Percentiles rank a stretch among this genome's conserved stretches.
Conservation (phyloP, 2,329 filamentous ascomycete species). For the Microcyclosporella mali region DNA sequence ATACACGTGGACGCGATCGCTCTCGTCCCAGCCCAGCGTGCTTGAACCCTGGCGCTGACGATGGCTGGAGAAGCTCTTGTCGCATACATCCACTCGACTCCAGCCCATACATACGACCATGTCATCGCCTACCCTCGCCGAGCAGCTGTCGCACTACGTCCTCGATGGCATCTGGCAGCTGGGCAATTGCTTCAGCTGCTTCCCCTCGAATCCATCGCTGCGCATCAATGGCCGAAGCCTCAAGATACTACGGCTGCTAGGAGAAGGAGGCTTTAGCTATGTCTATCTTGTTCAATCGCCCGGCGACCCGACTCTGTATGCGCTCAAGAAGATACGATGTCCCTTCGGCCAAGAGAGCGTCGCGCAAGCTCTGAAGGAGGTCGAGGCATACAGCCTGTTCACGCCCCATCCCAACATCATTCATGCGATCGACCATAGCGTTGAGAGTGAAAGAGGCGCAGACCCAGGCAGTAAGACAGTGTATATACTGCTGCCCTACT, state of each 20-base stretch:
- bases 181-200: slow-evolving; percentile 92
- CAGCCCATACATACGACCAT: slow-evolving; percentile 5
- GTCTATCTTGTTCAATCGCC: slow-evolving; percentile 98
- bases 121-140: slow-evolving; percentile 26
- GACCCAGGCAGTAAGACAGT: slow-evolving; percentile 78
- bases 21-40: too few species aligned
- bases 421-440: slow-evolving; percentile 72
- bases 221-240: slow-evolving; percentile 94
- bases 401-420: slow-evolving; percentile 78
- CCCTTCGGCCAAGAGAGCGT: slow-evolving; percentile 97
- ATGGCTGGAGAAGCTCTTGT: too few species aligned
- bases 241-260: slow-evolving; percentile 88
- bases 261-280: slow-evolving; percentile 98
- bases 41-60: too few species aligned
- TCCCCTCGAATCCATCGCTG: slow-evolving; percentile 85
- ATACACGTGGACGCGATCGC: too few species aligned
- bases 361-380: slow-evolving; percentile 88
- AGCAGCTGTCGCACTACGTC: slow-evolving; percentile 52
- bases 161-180: slow-evolving; percentile 86
- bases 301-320: slow-evolving; percentile 73
- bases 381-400: slow-evolving; percentile 93
- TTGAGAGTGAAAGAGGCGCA: slow-evolving; percentile 59
- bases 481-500: slow-evolving; percentile 94
- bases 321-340: slow-evolving; percentile 97
- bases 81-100: not conserved